phyloP scores from a whole-genome alignment of 2,329 filamentous ascomycete genomes.

The Colletotrichum tanaceti region DNA sequence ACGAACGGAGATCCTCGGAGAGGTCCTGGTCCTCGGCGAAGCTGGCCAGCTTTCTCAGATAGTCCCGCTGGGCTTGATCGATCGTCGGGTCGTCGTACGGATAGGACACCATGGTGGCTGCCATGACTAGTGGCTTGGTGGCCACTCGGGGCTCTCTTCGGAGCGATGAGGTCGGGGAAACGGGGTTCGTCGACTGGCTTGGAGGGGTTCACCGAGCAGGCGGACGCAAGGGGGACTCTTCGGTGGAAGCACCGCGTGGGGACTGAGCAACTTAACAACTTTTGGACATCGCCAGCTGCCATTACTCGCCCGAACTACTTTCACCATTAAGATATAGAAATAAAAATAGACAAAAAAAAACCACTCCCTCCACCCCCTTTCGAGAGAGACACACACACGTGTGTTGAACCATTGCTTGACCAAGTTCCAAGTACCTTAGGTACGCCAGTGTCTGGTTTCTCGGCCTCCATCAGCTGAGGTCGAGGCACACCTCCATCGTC shows the following conservation, averaged over 20 bases:
- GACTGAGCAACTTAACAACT: constrained; percentile 10
- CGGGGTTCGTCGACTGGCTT: constrained; percentile 8
- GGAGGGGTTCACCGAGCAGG: constrained; percentile 18
- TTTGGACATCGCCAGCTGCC: neutral
- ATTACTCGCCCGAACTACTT: neutral
- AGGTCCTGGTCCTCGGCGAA: constrained; percentile 31
- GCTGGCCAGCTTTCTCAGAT: constrained; percentile 33
- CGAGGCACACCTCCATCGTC: constrained; percentile 11
- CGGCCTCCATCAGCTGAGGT: neutral
- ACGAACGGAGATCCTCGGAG: constrained; percentile 24
- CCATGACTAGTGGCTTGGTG: constrained; percentile 24
- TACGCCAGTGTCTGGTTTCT: neutral
- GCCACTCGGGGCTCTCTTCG: constrained; percentile 29
- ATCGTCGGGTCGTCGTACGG: constrained; percentile 33
- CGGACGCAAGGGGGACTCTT: constrained; percentile 7
- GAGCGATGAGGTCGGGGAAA: constrained; percentile 1
- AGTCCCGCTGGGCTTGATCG: constrained; percentile 27
- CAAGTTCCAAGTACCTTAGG: too few species aligned
- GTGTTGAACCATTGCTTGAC: neutral
- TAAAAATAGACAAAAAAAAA: neutral
- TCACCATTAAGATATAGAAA: too few species aligned
- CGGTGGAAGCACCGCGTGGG: constrained; percentile 16
- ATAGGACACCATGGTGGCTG: constrained; percentile 25
- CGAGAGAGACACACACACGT: constrained; percentile 13
- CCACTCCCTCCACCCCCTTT: too few species aligned